phyloP scores from a whole-genome alignment of 1,139 yeast genomes.

The Lodderomyces elongisporus region DNA sequence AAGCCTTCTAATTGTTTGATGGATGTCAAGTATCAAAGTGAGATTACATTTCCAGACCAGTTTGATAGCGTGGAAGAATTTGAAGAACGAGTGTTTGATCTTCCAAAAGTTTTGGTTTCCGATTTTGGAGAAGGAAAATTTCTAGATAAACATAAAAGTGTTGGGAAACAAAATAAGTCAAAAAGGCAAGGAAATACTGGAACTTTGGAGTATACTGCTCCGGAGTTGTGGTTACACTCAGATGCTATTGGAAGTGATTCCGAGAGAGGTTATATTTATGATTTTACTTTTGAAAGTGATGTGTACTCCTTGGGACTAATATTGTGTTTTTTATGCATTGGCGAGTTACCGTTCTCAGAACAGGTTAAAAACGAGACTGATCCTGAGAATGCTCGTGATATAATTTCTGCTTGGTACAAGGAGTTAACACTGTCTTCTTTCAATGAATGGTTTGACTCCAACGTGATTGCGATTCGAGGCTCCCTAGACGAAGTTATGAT shows the following conservation, averaged over 20 bases:
- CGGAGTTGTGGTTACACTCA: slow-evolving; percentile 55
- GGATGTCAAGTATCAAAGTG: slow-evolving; percentile 27
- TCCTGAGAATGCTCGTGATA: slow-evolving; percentile 25
- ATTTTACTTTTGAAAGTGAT: slow-evolving; percentile 69
- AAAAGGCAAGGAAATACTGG: slow-evolving; percentile 66
- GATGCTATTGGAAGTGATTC: slow-evolving; percentile 11
- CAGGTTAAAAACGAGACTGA: slow-evolving; percentile 27
- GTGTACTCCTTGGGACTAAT: slow-evolving; percentile 81
- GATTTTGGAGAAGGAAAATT: slow-evolving; percentile 89
- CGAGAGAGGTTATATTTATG: slow-evolving; percentile 27
- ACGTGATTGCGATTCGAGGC: slow-evolving; percentile 9
- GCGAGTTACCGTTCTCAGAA: slow-evolving; percentile 54
- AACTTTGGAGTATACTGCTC: slow-evolving; percentile 82
- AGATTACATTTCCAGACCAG: slow-evolving; percentile 8
- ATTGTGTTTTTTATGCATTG: slow-evolving; percentile 66
- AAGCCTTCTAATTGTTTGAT: slow-evolving; percentile 84
- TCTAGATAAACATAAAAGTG: slow-evolving; percentile 38
- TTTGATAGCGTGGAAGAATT: slow-evolving; percentile 16
- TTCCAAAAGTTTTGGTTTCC: slow-evolving; percentile 72
- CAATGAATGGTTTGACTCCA: slow-evolving; percentile 22
- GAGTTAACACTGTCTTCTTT: slow-evolving; percentile 18
- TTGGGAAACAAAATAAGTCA: slow-evolving; percentile 4
- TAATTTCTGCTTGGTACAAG: slow-evolving; percentile 30
- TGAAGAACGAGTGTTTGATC: slow-evolving; percentile 20
- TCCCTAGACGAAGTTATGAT: slow-evolving; percentile 9